Base-by-base conservation (phyloP, 805 yeast species). In the Lachancea sp. region DNA sequence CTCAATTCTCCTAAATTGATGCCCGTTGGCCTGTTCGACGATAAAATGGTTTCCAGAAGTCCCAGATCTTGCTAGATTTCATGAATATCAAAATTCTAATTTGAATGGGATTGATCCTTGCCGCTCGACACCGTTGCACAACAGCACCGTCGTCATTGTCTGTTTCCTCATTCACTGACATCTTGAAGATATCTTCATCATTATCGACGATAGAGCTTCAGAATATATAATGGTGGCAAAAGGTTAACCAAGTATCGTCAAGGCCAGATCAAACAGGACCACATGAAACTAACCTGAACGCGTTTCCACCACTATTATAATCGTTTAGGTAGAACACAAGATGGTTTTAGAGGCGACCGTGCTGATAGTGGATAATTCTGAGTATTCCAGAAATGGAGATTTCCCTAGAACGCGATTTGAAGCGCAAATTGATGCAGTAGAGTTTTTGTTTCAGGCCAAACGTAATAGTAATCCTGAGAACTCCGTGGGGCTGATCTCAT, bases 321-420 rank as follows among this genome's bases (percentile, higher is more conserved):
- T 7, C 31, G 13, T n/a, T 32, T n/a, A 32, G 13, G 10, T 13
- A 10, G 13, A 13, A 11, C 15, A 5, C 17, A 36, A 30, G 15
- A 89, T 89, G 97, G 96, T 84, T 52, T 77, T 90, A 58, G 99
- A 93, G 69, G 98, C 98, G 51, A 85, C 96, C 13, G 90, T 93
- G 85, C 78, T 93, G 51, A 87, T 89, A 59, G 77, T 93, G 60
- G 99, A 93, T 72, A 91, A 89, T 73, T 88, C 96, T 42, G 99
- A 93, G 70, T 91, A 75, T 66, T 85, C 90, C 79, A 77, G 99
- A 59, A 93, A 93, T 63, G 99, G 98, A 27, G 99, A 93, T 65
- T 93, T 82, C 59, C 75, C 85, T 31, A 80, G 95, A 15, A 82
- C 90, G 13, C 76, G 99, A 58, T 90, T 81, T 62, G 95, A 85